Base-by-base conservation (phyloP, 176 grass and related monocot genomes). In the Carex cristatella region DNA sequence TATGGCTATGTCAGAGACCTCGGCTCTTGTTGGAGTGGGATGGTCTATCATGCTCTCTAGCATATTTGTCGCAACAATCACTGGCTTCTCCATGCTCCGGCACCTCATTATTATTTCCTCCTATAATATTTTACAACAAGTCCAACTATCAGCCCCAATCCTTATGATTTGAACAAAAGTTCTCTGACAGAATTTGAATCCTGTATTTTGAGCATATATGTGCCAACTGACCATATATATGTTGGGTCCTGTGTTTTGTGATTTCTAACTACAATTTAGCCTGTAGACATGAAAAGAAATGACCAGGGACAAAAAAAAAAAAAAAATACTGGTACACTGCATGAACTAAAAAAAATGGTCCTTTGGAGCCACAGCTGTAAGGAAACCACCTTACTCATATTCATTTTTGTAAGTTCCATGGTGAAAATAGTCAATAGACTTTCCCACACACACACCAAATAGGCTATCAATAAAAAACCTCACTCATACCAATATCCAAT, bases 51-150 rank as follows among this genome's bases (percentile, higher is more conserved):
- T 99, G 89, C 96, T 99, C 79, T 99, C 96, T 59, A 99, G 81
- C 96, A 99, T 99, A 85, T 99, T 99, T 84, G 96, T 99, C 23
- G 93, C 96, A 2, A 99, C 96, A 89, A 99, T 95, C 23, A 99
- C 91, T 60, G 96, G 88, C 85, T 99, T 99, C 78, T 92, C 88
- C 96, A 94, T 92, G 83, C 90, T 92, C 63, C 91, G 86, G 63
- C 96, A 95, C 63, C 67, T 95, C 73, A 80, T 93, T 59, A 95
- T 87, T 70, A 99, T 99, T 66, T 99, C 93, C 64, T 94, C 96
- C 95, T 98, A 81, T 56, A 65, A 28, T 31, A 79, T 56, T 72
- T 72, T 51, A 79, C 11, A 77, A 79, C 53, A 58, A 35, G 51
- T 35, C 12, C 28, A 33, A 58, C 0, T 35, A 9, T 79, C 30